Evolutionary conservation across 331 rosid species (phyloP), one percentile per base, ranked within the genome.

Genomic region (Erythrophleum ivorense): DNA sequence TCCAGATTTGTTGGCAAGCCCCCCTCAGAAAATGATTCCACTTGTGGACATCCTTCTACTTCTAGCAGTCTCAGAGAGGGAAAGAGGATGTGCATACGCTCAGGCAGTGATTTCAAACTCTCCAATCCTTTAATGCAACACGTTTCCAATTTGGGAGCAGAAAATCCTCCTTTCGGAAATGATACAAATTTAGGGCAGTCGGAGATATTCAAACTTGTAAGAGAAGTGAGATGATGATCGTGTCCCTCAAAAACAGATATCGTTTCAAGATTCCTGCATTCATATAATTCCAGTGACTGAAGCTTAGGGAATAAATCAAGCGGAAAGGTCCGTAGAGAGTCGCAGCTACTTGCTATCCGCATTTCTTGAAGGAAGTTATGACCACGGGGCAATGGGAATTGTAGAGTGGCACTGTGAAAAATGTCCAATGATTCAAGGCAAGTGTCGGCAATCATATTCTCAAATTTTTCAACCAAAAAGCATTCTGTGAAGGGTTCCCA

Each of bases 161-260:
- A 69, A 10, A 82, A 18, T n/a, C 78, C 78, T 16, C 66, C 82
- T 38, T 36, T 52, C 3, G 85, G 85, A 76, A 82, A 82, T 6
- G 64, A 69, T 8, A 38, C 63, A 74, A 74, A 65, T 15, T 15
- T 65, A 65, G 70, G 21, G 15, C 71, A 36, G 5, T 8, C 38
- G 0, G 2, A 5, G 3, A 65, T 65, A 10, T 6, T 7, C 46
- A 65, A 65, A 9, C 4, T 7, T 34, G 70, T 33, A 64, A 64
- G 70, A 64, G 46, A 34, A 24, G 29, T 24, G 29, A 24, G 29
- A 24, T 24, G 29, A 34, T 14, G 16, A 64, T 34, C 21, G 46
- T 15, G 5, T 12, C 71, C 49, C 15, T 36, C 71, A 2, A 45
- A 24, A 0, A 18, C 9, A 1, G 24, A 11, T 6, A 80, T 52